Evolutionary conservation across 306 rosid genomes (phyloP).

Genomic region (Datisca glomerata): DNA sequence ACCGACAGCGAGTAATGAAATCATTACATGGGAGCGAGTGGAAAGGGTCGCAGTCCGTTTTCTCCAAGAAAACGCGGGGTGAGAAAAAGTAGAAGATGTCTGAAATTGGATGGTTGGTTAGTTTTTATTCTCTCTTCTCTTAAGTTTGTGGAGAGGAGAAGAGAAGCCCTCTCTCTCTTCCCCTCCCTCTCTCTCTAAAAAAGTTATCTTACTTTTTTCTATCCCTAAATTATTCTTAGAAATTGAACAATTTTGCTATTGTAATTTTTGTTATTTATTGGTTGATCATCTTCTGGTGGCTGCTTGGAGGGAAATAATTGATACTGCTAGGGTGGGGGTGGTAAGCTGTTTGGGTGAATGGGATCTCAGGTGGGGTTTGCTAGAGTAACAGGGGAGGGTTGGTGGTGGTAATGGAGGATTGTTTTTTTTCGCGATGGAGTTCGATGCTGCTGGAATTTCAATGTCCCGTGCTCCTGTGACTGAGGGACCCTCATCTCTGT

Average conservation of each 20-base stretch:
- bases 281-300: background rate
- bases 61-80: background rate
- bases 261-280: background rate
- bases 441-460: constrained; percentile 71
- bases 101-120: constrained; percentile 31
- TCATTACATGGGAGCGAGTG: background rate
- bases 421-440: constrained; percentile 40
- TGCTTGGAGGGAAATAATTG: background rate
- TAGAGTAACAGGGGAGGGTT: constrained; percentile 19
- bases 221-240: background rate
- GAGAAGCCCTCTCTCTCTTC: constrained; percentile 34
- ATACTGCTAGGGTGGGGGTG: constrained; percentile 3
- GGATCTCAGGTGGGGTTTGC: constrained; percentile 21
- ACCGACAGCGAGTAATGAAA: background rate
- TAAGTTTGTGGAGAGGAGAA: constrained; percentile 68
- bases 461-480: constrained; percentile 42
- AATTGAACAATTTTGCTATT: background rate
- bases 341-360: constrained; percentile 16
- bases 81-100: background rate
- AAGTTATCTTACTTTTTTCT: no score
- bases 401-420: constrained; percentile 22
- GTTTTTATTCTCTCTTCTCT: constrained; percentile 59
- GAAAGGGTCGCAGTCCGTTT: background rate
- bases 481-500: constrained; percentile 32
- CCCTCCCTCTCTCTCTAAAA: constrained; percentile 10